phyloP scores from a whole-genome alignment of 768 basidiomycete species.

The Lactarius sp. region DNA sequence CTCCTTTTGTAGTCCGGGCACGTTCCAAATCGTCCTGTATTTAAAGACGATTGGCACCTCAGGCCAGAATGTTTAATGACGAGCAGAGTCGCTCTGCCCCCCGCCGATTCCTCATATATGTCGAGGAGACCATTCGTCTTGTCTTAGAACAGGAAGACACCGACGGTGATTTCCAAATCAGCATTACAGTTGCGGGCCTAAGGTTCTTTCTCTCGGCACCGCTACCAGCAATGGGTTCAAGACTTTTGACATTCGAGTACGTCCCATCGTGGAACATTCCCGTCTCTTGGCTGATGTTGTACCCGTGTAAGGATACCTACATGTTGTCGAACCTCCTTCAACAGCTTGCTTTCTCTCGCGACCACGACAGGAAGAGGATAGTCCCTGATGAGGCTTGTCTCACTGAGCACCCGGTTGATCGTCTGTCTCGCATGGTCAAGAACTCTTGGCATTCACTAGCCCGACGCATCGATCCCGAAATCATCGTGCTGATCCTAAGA shows the following conservation, averaged over 20 bases:
- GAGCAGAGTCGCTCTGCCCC: slow-evolving; percentile 73
- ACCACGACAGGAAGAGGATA: slow-evolving; percentile 92
- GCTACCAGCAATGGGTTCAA: slow-evolving; percentile 96
- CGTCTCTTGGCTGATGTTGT: slow-evolving; percentile 12
- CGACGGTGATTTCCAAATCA: slow-evolving; percentile 94
- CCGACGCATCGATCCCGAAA: slow-evolving; percentile 92
- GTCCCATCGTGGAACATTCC: slow-evolving; percentile 26
- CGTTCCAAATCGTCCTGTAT: slow-evolving; percentile 62
- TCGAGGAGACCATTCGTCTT: slow-evolving; percentile 95
- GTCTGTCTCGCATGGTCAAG: slow-evolving; percentile 94
- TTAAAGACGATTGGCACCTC: slow-evolving; percentile 71
- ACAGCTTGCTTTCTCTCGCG: slow-evolving; percentile 93
- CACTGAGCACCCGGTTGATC: slow-evolving; percentile 95
- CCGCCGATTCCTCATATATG: slow-evolving; percentile 89
- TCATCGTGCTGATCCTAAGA: slow-evolving; percentile 97
- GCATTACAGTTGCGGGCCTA: slow-evolving; percentile 64
- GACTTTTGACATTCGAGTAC: slow-evolving; percentile 89
- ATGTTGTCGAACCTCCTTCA: slow-evolving; percentile 99
- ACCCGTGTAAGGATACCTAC: slow-evolving; percentile 73
- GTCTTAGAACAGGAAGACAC: slow-evolving; percentile 98
- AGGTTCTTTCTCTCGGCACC: slow-evolving; percentile 92
- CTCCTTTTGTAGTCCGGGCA: slow-evolving; percentile 23
- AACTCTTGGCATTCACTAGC: slow-evolving; percentile 98
- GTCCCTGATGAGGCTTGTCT: slow-evolving; percentile 97
- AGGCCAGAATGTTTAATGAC: slow-evolving; percentile 87